Percentiles rank a stretch among this genome's conserved stretches.
Conservation (phyloP, 345 rosid species). For the Eucalyptus regnans region DNA sequence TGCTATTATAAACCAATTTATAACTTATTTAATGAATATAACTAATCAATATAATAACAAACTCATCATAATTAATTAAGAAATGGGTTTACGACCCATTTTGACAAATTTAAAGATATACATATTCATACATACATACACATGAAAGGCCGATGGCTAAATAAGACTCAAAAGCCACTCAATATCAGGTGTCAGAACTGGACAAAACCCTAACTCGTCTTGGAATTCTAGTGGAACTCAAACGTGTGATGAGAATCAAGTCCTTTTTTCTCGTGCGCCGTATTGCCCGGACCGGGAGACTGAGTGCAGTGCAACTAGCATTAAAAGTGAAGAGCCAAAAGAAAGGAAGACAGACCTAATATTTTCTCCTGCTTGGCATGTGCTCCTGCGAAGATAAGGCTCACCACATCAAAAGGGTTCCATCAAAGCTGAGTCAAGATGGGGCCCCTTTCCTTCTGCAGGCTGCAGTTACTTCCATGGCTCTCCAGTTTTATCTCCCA, state of each 20-base stretch:
- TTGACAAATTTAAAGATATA: not conserved
- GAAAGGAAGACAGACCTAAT: not conserved
- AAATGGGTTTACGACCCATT: too few relatives aligned
- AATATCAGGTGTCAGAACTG: not conserved
- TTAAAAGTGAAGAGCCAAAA: not conserved
- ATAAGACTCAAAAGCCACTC: not conserved
- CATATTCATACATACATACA: too few relatives aligned
- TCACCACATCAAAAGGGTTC: not conserved
- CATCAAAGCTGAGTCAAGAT: not conserved
- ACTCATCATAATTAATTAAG: not conserved
- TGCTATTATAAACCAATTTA: too few relatives aligned
- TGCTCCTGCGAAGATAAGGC: not conserved
- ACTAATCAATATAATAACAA: not conserved
- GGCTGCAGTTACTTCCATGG: not conserved
- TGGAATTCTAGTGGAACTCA: not conserved
- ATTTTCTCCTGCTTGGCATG: not conserved
- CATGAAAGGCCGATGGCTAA: not conserved
- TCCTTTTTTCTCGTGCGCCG: not conserved
- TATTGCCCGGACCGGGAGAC: not conserved
- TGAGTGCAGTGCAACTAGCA: not conserved
- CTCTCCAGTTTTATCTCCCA: not conserved
- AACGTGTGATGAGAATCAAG: not conserved
- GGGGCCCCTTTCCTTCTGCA: not conserved
- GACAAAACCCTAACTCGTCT: not conserved
- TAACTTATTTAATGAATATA: too few relatives aligned